Percentiles rank a stretch among this genome's conserved stretches.
Conservation (phyloP, 192 early-diverging fungal genomes). For the Coemansia aciculifera region DNA sequence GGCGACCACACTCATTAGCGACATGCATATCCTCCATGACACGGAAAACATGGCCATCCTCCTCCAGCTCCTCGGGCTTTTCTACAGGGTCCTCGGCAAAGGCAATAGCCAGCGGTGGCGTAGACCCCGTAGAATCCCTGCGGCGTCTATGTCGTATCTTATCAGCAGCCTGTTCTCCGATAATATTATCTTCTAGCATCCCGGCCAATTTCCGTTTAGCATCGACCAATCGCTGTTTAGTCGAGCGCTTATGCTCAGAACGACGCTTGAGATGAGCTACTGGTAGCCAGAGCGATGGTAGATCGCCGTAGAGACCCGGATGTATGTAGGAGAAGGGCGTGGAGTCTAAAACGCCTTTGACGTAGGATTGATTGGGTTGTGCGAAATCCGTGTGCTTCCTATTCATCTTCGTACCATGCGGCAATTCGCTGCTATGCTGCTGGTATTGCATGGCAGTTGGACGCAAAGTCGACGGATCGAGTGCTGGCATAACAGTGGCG, state of each 20-base stretch:
- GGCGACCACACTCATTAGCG: constrained; percentile 15
- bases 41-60: not conserved
- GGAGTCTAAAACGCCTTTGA: constrained; percentile 36
- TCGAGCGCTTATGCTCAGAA: constrained; percentile 12
- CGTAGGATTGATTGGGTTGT: constrained; percentile 37
- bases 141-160: not conserved
- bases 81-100: not conserved
- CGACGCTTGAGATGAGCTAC: constrained; percentile 29
- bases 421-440: constrained; percentile 26
- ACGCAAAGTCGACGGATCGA: constrained; percentile 15
- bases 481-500: constrained; percentile 15
- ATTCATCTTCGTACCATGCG: constrained; percentile 39
- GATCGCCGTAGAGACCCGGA: constrained; percentile 43
- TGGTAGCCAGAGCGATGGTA: constrained; percentile 50
- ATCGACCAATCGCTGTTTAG: constrained; percentile 13
- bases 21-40: constrained; percentile 28
- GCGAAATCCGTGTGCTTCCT: constrained; percentile 40
- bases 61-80: not conserved
- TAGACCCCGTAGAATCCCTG: not conserved
- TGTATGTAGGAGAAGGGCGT: constrained; percentile 44
- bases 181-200: constrained; percentile 30
- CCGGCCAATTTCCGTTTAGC: constrained; percentile 14
- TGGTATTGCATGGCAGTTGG: constrained; percentile 39
- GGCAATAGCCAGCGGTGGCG: not conserved
- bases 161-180: constrained; percentile 14